Conservation (phyloP, 2,329 filamentous ascomycete genomes). For the Biscogniauxia marginata region DNA sequence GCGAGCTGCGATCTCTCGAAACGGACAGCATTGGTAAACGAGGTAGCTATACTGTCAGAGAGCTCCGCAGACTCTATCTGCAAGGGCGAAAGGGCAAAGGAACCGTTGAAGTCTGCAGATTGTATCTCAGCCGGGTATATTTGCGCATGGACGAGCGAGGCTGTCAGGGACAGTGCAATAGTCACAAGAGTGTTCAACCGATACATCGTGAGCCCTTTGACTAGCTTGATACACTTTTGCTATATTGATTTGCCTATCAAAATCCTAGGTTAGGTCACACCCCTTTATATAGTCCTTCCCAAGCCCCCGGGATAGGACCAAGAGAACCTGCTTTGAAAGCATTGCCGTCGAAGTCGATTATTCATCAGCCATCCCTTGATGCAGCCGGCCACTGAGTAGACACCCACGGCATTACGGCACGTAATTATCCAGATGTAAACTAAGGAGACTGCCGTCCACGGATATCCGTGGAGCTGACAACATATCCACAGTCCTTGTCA, state of each 20-base stretch:
- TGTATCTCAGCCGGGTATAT: constrained; percentile 7
- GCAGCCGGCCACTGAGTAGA: neutral
- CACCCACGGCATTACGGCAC: neutral
- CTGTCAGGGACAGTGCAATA: neutral
- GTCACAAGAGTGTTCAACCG: neutral
- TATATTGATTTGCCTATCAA: neutral
- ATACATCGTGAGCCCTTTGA: neutral
- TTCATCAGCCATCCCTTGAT: neutral
- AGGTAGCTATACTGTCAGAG: constrained; percentile 11
- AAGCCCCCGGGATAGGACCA: too few species aligned
- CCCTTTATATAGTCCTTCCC: neutral
- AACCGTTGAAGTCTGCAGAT: constrained; percentile 29
- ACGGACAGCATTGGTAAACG: constrained; percentile 23
- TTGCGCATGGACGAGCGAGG: neutral
- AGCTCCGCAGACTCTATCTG: constrained; percentile 28
- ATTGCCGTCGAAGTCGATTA: neutral
- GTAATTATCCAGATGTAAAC: neutral
- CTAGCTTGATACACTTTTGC: neutral
- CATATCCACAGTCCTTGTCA: too few species aligned
- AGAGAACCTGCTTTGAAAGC: neutral
- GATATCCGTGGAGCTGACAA: neutral
- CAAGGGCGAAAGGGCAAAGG: constrained; percentile 24
- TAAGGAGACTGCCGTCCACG: neutral
- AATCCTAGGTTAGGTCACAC: neutral
- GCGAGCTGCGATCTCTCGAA: constrained; percentile 35